Evolutionary conservation across 257 asterid species (phyloP).

Genomic region (Plantago ovata): DNA sequence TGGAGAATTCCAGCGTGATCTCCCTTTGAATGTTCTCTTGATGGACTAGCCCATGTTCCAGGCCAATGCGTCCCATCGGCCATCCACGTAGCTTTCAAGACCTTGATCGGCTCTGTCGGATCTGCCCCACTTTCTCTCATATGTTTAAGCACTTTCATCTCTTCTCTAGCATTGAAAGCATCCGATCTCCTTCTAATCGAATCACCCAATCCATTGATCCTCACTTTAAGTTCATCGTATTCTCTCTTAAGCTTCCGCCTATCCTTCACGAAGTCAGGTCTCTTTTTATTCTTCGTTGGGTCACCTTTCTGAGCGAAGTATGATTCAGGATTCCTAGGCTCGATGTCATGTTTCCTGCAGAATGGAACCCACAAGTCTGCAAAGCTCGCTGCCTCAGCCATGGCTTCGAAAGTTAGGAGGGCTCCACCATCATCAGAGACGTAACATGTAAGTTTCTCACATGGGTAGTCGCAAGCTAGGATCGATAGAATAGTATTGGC

Average conservation of each 20-base stretch:
- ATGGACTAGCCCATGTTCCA: conserved; percentile 42
- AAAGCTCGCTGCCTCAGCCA: conserved; percentile 70
- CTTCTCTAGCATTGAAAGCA: conserved; percentile 56
- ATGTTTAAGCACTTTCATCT: conserved; percentile 48
- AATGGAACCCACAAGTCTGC: conserved; percentile 68
- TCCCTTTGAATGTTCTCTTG: conserved; percentile 53
- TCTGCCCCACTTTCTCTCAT: conserved; percentile 45
- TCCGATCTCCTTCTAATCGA: conserved; percentile 56
- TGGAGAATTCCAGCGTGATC: conserved; percentile 64
- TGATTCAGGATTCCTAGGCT: conserved; percentile 56
- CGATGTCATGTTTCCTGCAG: conserved; percentile 53
- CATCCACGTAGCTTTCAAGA: conserved; percentile 65
- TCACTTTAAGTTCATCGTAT: conserved; percentile 57
- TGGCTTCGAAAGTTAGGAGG: conserved; percentile 60
- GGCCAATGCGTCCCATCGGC: conserved; percentile 82
- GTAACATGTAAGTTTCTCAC: conserved; percentile 54
- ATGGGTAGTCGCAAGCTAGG: conserved; percentile 53
- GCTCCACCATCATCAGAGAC: conserved; percentile 66
- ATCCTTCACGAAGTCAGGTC: conserved; percentile 51
- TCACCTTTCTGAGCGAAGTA: conserved; percentile 46
- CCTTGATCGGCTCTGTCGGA: conserved; percentile 40
- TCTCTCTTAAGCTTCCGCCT: conserved; percentile 53
- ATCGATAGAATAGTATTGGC: conserved; percentile 61
- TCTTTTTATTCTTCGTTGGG: conserved; percentile 48
- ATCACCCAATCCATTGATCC: conserved; percentile 49